Evolutionary conservation across 345 rosid species (phyloP).

Genomic region (Eucalyptus camaldulensis): DNA sequence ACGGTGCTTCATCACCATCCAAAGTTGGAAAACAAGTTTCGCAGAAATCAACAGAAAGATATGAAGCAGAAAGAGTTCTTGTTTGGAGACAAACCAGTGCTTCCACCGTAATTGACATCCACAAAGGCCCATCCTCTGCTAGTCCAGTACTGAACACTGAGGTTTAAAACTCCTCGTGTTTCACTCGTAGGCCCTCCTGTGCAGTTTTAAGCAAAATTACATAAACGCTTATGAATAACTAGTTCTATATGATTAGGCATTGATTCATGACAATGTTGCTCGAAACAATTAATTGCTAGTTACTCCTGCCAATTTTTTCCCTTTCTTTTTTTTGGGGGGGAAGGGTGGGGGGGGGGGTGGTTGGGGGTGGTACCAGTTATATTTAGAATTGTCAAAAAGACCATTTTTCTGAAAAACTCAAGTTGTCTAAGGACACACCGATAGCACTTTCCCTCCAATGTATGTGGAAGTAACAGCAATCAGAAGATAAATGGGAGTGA

Average conservation of each 20-base stretch:
- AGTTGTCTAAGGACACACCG: not conserved
- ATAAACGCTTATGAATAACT: not conserved
- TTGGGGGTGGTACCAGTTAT: too few relatives aligned
- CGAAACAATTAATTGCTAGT: not conserved
- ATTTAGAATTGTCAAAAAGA: too few relatives aligned
- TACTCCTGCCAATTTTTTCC: not conserved
- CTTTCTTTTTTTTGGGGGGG: too few relatives aligned
- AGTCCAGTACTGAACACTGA: slow-evolving; percentile 88
- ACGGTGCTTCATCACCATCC: not conserved
- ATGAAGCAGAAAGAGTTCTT: not conserved
- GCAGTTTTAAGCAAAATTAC: not conserved
- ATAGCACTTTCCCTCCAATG: not conserved
- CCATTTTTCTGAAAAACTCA: not conserved
- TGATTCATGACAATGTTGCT: not conserved
- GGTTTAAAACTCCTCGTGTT: slow-evolving; percentile 56
- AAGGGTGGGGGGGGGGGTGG: too few relatives aligned
- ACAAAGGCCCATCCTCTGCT: slow-evolving; percentile 98
- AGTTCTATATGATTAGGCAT: not conserved
- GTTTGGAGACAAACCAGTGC: slow-evolving; percentile 67
- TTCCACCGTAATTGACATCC: slow-evolving; percentile 98
- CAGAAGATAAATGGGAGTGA: not conserved
- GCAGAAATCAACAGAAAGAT: not conserved
- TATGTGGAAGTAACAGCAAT: not conserved
- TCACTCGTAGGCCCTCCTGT: slow-evolving; percentile 95
- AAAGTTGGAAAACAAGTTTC: not conserved